These are phyloP conservation scores for Onygenales sp. DNA, from an alignment of 2,329 filamentous ascomycete genomes.

Conservation along the genomic window DNA sequence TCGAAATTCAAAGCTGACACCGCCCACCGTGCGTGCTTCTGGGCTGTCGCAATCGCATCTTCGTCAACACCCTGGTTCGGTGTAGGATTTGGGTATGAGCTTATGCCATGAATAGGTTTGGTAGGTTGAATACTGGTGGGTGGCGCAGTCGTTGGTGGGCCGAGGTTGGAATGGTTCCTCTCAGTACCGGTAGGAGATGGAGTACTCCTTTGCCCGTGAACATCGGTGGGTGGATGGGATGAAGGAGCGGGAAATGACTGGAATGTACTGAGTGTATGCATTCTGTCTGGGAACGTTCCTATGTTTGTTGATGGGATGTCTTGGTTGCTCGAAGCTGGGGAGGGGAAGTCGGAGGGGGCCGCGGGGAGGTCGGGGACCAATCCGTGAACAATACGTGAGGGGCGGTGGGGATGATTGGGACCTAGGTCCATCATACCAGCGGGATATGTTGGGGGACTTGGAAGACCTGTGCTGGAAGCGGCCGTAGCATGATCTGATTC, in stretches of 20 bases:
- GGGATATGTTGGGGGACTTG: slow-evolving; percentile 10
- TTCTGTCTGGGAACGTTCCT: slow-evolving; percentile 6
- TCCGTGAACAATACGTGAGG: slow-evolving; percentile 18
- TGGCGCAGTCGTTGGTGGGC: slow-evolving; percentile 5
- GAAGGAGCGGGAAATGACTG: slow-evolving; percentile 33
- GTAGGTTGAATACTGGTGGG: slow-evolving; percentile 19
- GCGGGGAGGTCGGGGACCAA: slow-evolving; percentile 29
- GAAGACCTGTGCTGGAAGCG: slow-evolving; percentile 13
- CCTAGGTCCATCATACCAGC: slow-evolving; percentile 11
- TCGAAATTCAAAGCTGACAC: slow-evolving; percentile 96
- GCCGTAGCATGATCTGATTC: slow-evolving; percentile 10
- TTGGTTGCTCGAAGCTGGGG: slow-evolving; percentile 10
- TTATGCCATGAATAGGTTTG: slow-evolving; percentile 20
- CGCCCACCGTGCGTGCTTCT: slow-evolving; percentile 95
- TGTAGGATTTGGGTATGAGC: slow-evolving; percentile 12
- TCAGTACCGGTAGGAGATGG: slow-evolving; percentile 7
- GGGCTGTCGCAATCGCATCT: slow-evolving; percentile 66
- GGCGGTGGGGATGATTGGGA: slow-evolving; percentile 12
- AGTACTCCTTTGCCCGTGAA: slow-evolving; percentile 9
- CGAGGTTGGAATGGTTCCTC: neutral
- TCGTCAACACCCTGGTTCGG: slow-evolving; percentile 46
- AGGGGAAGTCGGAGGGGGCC: slow-evolving; percentile 26
- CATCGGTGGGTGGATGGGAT: slow-evolving; percentile 18
- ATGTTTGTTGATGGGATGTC: slow-evolving; percentile 12
- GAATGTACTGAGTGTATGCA: slow-evolving; percentile 19